phyloP scores from a whole-genome alignment of 2,329 filamentous ascomycete genomes.

The Fusarium sp. region DNA sequence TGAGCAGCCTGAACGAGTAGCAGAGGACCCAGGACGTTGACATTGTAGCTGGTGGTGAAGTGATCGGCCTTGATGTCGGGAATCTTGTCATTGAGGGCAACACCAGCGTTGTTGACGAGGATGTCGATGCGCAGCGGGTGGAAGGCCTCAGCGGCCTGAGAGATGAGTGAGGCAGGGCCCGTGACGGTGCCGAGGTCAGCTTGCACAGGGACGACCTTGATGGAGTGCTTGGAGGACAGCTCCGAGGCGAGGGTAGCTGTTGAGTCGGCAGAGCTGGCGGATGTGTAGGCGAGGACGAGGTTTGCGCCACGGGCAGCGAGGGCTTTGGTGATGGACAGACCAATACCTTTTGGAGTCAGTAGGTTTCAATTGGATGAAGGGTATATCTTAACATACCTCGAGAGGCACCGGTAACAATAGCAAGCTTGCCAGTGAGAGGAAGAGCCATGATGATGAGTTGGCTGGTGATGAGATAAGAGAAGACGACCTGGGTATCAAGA shows the following conservation, averaged over 20 bases:
- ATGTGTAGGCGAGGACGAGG: slow-evolving; percentile 49
- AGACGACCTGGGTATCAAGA: slow-evolving; percentile 18
- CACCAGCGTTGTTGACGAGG: slow-evolving; percentile 86
- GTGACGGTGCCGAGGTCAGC: slow-evolving; percentile 63
- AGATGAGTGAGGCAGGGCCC: slow-evolving; percentile 45
- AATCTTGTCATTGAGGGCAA: slow-evolving; percentile 73
- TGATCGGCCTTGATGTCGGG: slow-evolving; percentile 73
- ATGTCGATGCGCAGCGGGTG: slow-evolving; percentile 66
- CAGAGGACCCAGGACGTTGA: slow-evolving; percentile 86
- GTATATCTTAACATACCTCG: slow-evolving; percentile 68
- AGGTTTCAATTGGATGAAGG: neutral
- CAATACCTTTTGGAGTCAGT: slow-evolving; percentile 43
- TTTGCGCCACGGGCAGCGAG: slow-evolving; percentile 50
- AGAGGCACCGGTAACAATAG: slow-evolving; percentile 84
- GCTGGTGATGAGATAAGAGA: slow-evolving; percentile 2
- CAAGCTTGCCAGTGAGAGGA: slow-evolving; percentile 80
- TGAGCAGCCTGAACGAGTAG: slow-evolving; percentile 80
- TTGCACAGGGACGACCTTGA: slow-evolving; percentile 74
- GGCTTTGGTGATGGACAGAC: slow-evolving; percentile 45
- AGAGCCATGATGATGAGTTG: slow-evolving; percentile 54
- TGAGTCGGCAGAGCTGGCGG: slow-evolving; percentile 36
- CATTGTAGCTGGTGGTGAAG: slow-evolving; percentile 78
- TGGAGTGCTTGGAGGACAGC: slow-evolving; percentile 63
- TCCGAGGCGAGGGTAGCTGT: slow-evolving; percentile 44
- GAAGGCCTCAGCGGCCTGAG: slow-evolving; percentile 46